Conservation (phyloP, 805 yeast species). For the Wickerhamomyces pijperi region DNA sequence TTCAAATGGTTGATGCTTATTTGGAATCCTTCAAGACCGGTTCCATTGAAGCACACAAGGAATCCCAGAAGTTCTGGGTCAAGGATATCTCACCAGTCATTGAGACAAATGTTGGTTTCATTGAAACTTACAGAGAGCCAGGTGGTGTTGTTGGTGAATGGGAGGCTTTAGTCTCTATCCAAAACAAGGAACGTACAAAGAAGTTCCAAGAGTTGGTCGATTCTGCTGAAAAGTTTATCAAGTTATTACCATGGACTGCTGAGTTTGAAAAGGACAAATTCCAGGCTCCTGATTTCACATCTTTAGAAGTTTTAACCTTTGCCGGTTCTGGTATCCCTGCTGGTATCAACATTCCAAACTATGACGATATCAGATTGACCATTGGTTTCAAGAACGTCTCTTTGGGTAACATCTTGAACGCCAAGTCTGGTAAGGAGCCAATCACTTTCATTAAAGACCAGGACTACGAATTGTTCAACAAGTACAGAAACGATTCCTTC, state of each 20-base stretch:
- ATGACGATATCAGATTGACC: slow-evolving; percentile 77
- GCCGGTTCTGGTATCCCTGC: slow-evolving; percentile 89
- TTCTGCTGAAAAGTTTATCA: slow-evolving; percentile 54
- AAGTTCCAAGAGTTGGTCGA: slow-evolving; percentile 64
- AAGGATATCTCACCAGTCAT: slow-evolving; percentile 72
- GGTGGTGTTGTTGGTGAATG: slow-evolving; percentile 88
- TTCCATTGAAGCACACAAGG: slow-evolving; percentile 73
- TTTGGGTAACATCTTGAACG: slow-evolving; percentile 72
- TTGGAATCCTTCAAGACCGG: slow-evolving; percentile 68
- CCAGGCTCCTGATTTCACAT: slow-evolving; percentile 87
- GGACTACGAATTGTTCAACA: slow-evolving; percentile 47
- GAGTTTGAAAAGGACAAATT: slow-evolving; percentile 75
- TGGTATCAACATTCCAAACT: slow-evolving; percentile 87
- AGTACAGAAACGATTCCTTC: slow-evolving; percentile 71
- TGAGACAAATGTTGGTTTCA: slow-evolving; percentile 80
- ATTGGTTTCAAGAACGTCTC: slow-evolving; percentile 86
- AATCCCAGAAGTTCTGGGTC: slow-evolving; percentile 81
- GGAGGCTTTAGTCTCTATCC: slow-evolving; percentile 88
- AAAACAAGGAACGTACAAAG: slow-evolving; percentile 75
- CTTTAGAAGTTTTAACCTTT: slow-evolving; percentile 80
- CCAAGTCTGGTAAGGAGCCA: slow-evolving; percentile 59
- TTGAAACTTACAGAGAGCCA: slow-evolving; percentile 89
- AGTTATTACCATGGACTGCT: slow-evolving; percentile 65
- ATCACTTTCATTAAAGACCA: slow-evolving; percentile 50
- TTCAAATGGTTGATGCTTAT: slow-evolving; percentile 53